phyloP scores from a whole-genome alignment of 1,139 yeast genomes.

The Saccharomyces hybrid region DNA sequence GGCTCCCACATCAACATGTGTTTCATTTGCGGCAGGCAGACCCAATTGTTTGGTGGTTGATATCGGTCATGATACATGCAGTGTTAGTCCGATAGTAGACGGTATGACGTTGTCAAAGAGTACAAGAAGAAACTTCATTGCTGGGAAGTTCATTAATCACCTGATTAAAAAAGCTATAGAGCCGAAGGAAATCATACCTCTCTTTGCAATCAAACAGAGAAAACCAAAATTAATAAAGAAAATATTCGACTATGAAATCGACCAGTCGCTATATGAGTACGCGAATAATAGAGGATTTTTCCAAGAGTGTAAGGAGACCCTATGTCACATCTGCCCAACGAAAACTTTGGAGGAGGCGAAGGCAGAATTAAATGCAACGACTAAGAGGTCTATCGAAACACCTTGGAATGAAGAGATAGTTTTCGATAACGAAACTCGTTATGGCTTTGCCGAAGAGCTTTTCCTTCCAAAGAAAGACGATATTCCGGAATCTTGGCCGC shows the following conservation, averaged over 20 bases:
- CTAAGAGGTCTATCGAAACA: conserved; percentile 59
- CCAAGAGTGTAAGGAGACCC: conserved; percentile 59
- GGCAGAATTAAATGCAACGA: conserved; percentile 17
- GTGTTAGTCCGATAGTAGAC: conserved; percentile 89
- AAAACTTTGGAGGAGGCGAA: conserved; percentile 18
- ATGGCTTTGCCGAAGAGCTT: conserved; percentile 61
- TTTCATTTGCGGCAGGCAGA: conserved; percentile 88
- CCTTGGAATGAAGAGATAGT: conserved; percentile 60
- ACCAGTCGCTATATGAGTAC: conserved; percentile 20
- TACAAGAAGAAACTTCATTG: conserved; percentile 58
- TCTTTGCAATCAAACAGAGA: conserved; percentile 28
- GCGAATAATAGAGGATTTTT: conserved; percentile 33
- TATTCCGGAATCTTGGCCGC: conserved; percentile 36
- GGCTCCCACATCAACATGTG: conserved; percentile 81
- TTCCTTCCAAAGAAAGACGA: conserved; percentile 48
- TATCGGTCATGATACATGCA: conserved; percentile 74
- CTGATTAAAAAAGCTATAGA: conserved; percentile 20
- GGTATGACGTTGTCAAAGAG: conserved; percentile 78
- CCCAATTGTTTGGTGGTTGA: conserved; percentile 92
- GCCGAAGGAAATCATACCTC: conserved; percentile 28
- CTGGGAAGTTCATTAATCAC: conserved; percentile 47
- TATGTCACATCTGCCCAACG: conserved; percentile 38
- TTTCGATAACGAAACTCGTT: conserved; percentile 53
- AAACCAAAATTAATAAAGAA: conserved; percentile 25
- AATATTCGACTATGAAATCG: conserved; percentile 32